phyloP scores from a whole-genome alignment of 164 flowering plant genomes.

The Annona squamosa region DNA sequence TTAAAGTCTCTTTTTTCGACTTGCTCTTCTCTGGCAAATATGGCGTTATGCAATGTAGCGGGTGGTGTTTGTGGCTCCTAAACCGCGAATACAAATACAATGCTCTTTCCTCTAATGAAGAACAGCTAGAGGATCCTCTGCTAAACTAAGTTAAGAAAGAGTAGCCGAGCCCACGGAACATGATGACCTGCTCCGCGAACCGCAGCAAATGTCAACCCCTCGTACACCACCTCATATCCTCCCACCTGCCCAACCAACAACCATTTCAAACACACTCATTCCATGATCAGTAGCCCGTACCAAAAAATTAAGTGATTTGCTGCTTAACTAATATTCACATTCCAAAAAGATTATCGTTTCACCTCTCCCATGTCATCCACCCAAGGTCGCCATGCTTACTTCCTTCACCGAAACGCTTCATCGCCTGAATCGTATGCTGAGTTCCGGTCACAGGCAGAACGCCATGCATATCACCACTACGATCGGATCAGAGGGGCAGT shows the following conservation, averaged over 20 bases:
- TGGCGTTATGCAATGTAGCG: no score
- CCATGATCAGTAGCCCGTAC: neutral
- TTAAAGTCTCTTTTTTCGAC: no score
- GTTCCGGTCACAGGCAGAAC: neutral
- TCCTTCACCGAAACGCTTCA: neutral
- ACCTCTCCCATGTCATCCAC: neutral
- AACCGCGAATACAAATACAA: no score
- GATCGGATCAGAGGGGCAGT: neutral
- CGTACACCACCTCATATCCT: conserved; percentile 29
- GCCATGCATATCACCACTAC: neutral
- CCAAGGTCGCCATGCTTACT: neutral
- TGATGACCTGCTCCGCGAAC: conserved; percentile 36
- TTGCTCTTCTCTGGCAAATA: no score
- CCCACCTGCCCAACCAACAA: conserved; percentile 40
- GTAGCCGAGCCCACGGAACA: no score
- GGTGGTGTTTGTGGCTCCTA: no score
- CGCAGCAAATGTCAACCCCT: conserved; percentile 30
- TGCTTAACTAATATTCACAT: neutral
- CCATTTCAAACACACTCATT: neutral
- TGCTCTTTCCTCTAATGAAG: no score
- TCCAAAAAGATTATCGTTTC: no score
- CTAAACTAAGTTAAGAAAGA: no score
- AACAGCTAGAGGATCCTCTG: no score
- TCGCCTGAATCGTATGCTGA: neutral
- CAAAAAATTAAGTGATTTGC: neutral